Base-by-base conservation (phyloP, 2,329 filamentous ascomycete genomes). In the Cordyceps farinosa region DNA sequence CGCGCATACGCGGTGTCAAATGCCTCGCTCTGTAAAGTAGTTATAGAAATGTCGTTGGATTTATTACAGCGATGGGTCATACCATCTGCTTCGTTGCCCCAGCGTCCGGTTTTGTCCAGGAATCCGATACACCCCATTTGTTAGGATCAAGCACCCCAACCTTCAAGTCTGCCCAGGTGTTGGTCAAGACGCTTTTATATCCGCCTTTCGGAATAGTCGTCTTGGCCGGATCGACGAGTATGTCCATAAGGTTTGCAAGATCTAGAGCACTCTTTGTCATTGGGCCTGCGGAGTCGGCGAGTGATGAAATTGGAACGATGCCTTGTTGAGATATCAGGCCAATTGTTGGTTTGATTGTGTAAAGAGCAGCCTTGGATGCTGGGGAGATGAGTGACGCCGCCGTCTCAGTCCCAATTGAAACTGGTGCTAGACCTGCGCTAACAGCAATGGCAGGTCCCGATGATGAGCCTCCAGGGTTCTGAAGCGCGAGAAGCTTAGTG, bases 361-460 rank as follows among this genome's bases (percentile, higher is more conserved):
- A 71, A 13, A 71, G 61, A 8, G 64, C 69, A 10, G 68, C 64
- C 11, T 68, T 55, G 6, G 62, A 56, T 7, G 65, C 48, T 1
- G 66, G 66, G 6, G 65, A 63, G 29, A 68, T 55, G 45, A 69
- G 62, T 10, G 67, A 73, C 4, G 70, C 70, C 11, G 68, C 66
- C 22, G 72, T 72, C 64, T 74, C 70, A 29, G 68, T 69, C 11
- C 66, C 71, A n/a, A 73, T 68, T 11, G 68, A 65, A 34, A 74
- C 44, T n/a, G 71, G 72, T 22, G 63, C 62, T 53, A 69, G 70
- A 0, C 71, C 70, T 13, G 68, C 70, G 1, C 70, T 67, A 6
- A 69, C 67, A 9, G 65, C 67, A 6, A 72, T 69, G 17, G 70
- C 68, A 13, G 69, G 70, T 29, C 72, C 71, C 11, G 65, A 62